These are phyloP conservation scores for Rosa multiflora DNA, from an alignment of 306 rosid species.

Conservation along the genomic window DNA sequence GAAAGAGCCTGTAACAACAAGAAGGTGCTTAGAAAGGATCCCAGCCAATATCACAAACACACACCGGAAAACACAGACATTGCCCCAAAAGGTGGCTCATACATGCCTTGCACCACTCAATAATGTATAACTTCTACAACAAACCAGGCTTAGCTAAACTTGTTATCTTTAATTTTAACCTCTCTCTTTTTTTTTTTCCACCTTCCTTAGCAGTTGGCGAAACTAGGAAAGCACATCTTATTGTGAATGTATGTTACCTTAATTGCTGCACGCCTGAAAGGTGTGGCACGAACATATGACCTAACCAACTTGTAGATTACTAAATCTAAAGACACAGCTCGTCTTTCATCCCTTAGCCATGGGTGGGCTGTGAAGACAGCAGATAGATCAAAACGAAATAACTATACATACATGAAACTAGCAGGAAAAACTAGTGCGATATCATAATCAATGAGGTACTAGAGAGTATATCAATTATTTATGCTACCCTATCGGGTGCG, in stretches of 20 bases:
- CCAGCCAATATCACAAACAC: not conserved
- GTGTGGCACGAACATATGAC: slow-evolving; percentile 68
- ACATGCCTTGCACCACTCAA: not conserved
- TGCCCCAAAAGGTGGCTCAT: slow-evolving; percentile 7
- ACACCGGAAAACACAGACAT: not conserved
- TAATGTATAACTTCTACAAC: not conserved
- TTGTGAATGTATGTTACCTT: slow-evolving; percentile 51
- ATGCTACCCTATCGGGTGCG: no score
- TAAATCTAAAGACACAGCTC: slow-evolving; percentile 72
- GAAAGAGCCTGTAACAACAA: slow-evolving; percentile 75
- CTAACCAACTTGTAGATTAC: slow-evolving; percentile 79
- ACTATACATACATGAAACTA: not conserved
- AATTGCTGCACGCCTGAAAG: slow-evolving; percentile 79
- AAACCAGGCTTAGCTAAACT: not conserved
- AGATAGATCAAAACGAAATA: slow-evolving; percentile 5
- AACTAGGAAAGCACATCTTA: not conserved
- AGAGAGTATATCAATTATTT: not conserved
- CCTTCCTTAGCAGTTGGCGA: not conserved
- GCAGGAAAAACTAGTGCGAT: slow-evolving; percentile 20
- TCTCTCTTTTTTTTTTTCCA: not conserved
- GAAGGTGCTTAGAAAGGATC: slow-evolving; percentile 4
- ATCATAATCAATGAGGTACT: not conserved
- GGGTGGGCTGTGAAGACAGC: slow-evolving; percentile 78
- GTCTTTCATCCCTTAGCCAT: slow-evolving; percentile 76
- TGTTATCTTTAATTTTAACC: not conserved